Conservation (phyloP, 352 stramenopile species). For the Pythium dissimile region DNA sequence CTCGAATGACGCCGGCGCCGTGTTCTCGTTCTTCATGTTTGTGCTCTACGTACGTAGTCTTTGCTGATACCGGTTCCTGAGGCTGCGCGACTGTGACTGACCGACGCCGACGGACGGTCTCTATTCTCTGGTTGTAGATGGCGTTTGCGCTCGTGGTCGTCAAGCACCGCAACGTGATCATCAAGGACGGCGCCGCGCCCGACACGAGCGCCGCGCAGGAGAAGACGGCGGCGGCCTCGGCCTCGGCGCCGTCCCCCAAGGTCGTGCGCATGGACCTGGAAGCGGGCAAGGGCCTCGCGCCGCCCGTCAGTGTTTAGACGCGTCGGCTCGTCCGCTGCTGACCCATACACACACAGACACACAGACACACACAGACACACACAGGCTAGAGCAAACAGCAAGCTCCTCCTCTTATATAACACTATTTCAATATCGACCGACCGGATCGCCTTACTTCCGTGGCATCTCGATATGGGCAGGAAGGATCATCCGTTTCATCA, state of each 20-base stretch:
- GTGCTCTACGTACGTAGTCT: conserved; percentile 82
- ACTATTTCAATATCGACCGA: conserved; percentile 20
- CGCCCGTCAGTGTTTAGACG: conserved; percentile 64
- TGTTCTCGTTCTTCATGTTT: conserved; percentile 89
- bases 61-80: too few relatives aligned
- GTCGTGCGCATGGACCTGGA: conserved; percentile 66
- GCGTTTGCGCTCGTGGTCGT: conserved; percentile 64
- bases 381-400: too few relatives aligned
- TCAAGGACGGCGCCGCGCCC: conserved; percentile 59
- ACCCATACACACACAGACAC: too few relatives aligned
- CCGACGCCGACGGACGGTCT: too few relatives aligned
- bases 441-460: too few relatives aligned
- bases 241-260: conserved; percentile 47
- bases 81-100: too few relatives aligned
- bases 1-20: conserved; percentile 69
- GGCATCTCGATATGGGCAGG: not conserved
- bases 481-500: not conserved
- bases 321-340: too few relatives aligned
- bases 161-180: conserved; percentile 79
- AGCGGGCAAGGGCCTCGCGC: conserved; percentile 47
- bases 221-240: conserved; percentile 38
- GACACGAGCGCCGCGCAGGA: conserved; percentile 43
- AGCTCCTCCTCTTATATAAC: conserved; percentile 14
- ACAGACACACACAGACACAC: too few relatives aligned
- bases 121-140: too few relatives aligned